A percentile compares a stretch with the other conserved stretches of the same genome.
These are phyloP conservation scores for Cutaneotrichosporon curvatum DNA, from an alignment of 1,284 basidiomycete genomes.

Conservation along the genomic window DNA sequence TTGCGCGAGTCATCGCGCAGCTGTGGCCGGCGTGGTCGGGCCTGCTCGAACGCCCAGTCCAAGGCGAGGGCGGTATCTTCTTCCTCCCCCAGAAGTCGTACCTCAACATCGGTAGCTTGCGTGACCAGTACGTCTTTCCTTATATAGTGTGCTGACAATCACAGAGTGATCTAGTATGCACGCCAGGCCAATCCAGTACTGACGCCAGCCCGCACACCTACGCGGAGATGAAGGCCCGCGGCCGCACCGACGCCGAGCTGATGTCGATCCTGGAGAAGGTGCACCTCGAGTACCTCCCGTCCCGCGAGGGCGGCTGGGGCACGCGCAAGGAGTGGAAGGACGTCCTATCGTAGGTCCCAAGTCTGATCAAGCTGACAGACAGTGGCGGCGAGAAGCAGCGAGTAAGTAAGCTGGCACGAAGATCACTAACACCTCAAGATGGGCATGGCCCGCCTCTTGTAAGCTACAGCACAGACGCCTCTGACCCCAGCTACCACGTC, in stretches of 20 bases:
- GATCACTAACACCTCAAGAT: slow-evolving; percentile 51
- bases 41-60: slow-evolving; percentile 48
- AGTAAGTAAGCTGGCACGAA: slow-evolving; percentile 47
- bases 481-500: slow-evolving; percentile 30
- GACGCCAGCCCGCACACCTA: slow-evolving; percentile 74
- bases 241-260: slow-evolving; percentile 62
- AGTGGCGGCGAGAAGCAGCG: slow-evolving; percentile 91
- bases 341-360: slow-evolving; percentile 53
- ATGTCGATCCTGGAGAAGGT: slow-evolving; percentile 68
- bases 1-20: slow-evolving; percentile 82
- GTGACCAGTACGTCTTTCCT: slow-evolving; percentile 63
- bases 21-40: slow-evolving; percentile 62
- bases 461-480: slow-evolving; percentile 4
- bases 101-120: slow-evolving; percentile 74
- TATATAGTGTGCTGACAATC: background rate
- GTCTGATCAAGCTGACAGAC: no score
- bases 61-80: slow-evolving; percentile 58
- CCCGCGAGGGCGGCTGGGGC: slow-evolving; percentile 80
- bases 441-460: slow-evolving; percentile 49
- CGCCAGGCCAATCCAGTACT: background rate
- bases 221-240: slow-evolving; percentile 60
- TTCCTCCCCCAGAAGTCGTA: slow-evolving; percentile 90
- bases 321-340: slow-evolving; percentile 95
- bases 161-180: slow-evolving; percentile 41
- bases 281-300: slow-evolving; percentile 77